Base-by-base conservation (phyloP, 83 land plant species). In the Picea abies region DNA sequence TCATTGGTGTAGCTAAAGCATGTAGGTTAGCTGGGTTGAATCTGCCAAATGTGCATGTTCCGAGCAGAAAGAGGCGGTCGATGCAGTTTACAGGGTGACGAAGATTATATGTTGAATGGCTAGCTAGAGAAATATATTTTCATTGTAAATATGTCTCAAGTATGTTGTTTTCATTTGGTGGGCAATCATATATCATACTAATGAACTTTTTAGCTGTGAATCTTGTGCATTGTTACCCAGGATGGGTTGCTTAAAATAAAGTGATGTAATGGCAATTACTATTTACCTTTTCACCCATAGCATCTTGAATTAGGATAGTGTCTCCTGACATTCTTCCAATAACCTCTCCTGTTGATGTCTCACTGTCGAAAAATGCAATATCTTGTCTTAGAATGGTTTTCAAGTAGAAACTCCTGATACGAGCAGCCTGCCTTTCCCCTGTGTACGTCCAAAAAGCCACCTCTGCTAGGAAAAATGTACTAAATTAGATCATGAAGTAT, bases 361-460 rank as follows among this genome's bases (percentile, higher is more conserved):
- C 89, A 58, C 56, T 61, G 29, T 89, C 91, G 78, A 89, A 89
- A 63, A 89, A 89, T 29, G 82, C 81, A 76, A 89, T 62, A 63
- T 89, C 91, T 77, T 89, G 91, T 58, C 91, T 81, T 63, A 89
- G 76, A 65, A 89, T 87, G n/a, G 86, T 72, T 69, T 87, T 79
- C 63, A 89, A 79, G 80, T 89, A 89, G 32, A 84, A 12, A 64
- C 80, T 47, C 81, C 91, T 86, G n/a, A 89, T 89, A 58, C 89
- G 80, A 8, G 86, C 87, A 69, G 89, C 89, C 20, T 89, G 87
- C n/a, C n/a, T n/a, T n/a, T n/a, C n/a, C n/a, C n/a, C n/a, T n/a
- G n/a, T n/a, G n/a, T n/a, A n/a, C n/a, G 84, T 86, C 91, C 87
- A 89, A 62, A 78, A 84, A 63, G 84, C 70, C 29, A 89, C 85